These are phyloP conservation scores for Fusarium nygamai DNA, from an alignment of 2,329 filamentous ascomycete genomes.

Conservation along the genomic window DNA sequence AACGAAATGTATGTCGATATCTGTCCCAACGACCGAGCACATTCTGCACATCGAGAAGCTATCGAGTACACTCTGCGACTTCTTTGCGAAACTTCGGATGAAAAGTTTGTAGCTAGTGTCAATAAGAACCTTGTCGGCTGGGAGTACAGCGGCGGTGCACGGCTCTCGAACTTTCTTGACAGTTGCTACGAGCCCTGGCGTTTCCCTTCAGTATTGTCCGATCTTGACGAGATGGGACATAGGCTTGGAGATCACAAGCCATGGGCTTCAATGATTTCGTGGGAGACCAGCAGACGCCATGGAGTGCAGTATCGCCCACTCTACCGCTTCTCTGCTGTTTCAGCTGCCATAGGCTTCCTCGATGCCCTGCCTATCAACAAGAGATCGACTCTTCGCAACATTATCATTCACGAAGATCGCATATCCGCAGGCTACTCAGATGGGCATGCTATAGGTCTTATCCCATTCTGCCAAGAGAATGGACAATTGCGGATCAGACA, in stretches of 20 bases:
- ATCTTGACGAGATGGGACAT: background rate
- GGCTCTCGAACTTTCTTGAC: background rate
- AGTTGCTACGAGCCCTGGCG: background rate
- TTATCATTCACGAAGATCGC: background rate
- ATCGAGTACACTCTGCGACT: background rate
- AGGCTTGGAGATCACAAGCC: background rate
- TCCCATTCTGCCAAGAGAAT: background rate
- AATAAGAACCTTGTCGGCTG: rapidly evolving
- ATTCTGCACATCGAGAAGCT: background rate
- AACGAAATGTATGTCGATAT: background rate
- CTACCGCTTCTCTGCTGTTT: background rate
- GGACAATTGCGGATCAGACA: background rate
- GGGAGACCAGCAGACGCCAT: background rate
- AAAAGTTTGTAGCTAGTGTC: rapidly evolving
- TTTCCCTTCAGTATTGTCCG: background rate
- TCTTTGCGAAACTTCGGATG: background rate
- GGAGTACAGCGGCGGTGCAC: background rate
- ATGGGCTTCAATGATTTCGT: background rate
- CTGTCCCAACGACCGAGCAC: background rate
- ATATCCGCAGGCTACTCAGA: background rate
- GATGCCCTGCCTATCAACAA: background rate
- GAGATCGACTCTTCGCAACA: background rate
- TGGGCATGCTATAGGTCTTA: background rate
- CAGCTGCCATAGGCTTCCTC: background rate
- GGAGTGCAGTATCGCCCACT: background rate